Base-by-base conservation (phyloP, 768 basidiomycete species). In the Tephrocybe rancida region DNA sequence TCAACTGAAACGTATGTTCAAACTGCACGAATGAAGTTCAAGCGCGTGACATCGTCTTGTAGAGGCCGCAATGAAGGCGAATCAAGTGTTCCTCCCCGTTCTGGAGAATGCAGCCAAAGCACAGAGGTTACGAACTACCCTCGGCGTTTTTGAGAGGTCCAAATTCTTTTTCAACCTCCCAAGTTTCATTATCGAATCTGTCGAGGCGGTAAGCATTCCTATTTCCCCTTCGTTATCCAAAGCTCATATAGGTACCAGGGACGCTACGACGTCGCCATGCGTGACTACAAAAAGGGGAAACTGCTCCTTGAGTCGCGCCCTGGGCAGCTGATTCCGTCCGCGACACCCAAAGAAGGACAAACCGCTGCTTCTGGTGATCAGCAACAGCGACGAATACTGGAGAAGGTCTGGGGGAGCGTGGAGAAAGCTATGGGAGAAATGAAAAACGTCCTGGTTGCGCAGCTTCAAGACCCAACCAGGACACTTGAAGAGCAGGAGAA, bases 131-230 rank as follows among this genome's bases (percentile, higher is more conserved):
- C 87, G 92, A 32, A 92, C 90, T 0, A 98, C 97, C 0, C 83
- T 98, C 5, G 89, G 92, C 29, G 92, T 98, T 18, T 98, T 99
- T 59, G 96, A 98, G 61, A 83, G 94, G 38, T 95, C 92, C 46
- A 96, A 95, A 63, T 99, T 98, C 80, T 92, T 98, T 70, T 98
- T 98, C 81, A 98, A 96, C 64, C 80, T 99, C n/a, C 96, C 97
- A 0, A 88, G 89, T 26, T 87, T 88, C 42, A 83, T 99, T 21
- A 80, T 90, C 21, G 96, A 95, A 65, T 88, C 83, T 16, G 89
- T 98, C 48, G 90, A 96, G 67, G 88, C 88, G 52, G 95, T 95
- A 65, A 61, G 86, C 73, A 22, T n/a, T 27, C 5, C 37, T 29
- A 52, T 34, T n/a, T 43, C 10, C 42, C 54, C 3, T 35, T 22